phyloP scores from a whole-genome alignment of 2,329 filamentous ascomycete genomes.

The Pseudogymnoascus sp. region DNA sequence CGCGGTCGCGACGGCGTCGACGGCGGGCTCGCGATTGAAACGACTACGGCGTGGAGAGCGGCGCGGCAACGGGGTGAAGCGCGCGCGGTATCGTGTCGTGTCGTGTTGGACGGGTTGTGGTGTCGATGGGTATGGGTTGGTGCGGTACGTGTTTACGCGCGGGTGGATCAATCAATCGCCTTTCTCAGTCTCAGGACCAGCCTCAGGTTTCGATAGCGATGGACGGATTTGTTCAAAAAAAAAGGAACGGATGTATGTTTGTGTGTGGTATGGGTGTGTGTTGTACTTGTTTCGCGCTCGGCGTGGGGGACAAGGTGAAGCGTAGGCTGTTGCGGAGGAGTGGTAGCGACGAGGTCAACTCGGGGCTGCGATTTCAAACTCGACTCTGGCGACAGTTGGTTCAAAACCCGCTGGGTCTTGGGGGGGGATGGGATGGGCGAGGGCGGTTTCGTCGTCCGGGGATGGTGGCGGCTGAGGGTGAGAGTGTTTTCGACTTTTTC shows the following conservation, averaged over 20 bases:
- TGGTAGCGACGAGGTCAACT: not conserved
- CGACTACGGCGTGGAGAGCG: slow-evolving; percentile 18
- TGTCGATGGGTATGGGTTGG: slow-evolving; percentile 5
- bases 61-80: slow-evolving; percentile 12
- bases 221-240: not conserved
- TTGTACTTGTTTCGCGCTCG: not conserved
- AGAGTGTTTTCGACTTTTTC: not conserved
- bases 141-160: slow-evolving; percentile 18
- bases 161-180: slow-evolving; percentile 25
- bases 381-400: not conserved
- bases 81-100: not conserved
- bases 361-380: not conserved
- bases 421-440: not conserved
- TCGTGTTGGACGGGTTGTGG: not conserved
- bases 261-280: not conserved
- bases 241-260: not conserved
- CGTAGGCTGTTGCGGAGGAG: not conserved
- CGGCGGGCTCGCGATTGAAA: slow-evolving; percentile 20
- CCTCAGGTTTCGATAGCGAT: not conserved
- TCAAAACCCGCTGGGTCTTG: slow-evolving; percentile 1
- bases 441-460: not conserved
- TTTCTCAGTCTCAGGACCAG: slow-evolving; percentile 14
- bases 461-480: not conserved
- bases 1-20: slow-evolving; percentile 14
- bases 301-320: not conserved